A percentile compares a stretch with the other conserved stretches of the same genome.
Evolutionary conservation across 345 rosid genomes (phyloP).

Genomic region (Arabis alpina): DNA sequence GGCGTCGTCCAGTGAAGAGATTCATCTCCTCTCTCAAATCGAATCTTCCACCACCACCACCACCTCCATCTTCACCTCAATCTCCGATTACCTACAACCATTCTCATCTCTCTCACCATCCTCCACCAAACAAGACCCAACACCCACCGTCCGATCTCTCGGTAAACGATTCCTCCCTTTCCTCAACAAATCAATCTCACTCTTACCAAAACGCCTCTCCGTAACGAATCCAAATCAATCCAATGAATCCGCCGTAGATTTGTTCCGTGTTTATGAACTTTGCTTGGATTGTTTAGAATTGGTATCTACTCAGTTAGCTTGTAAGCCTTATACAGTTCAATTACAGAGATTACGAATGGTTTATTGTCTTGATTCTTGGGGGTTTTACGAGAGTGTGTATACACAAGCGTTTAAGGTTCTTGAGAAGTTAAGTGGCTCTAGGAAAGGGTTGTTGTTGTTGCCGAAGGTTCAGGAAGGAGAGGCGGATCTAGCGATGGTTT

Average conservation of each 20-base stretch:
- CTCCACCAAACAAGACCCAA: constrained; percentile 40
- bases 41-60: constrained; percentile 48
- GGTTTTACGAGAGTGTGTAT: constrained; percentile 49
- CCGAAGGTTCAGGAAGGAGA: constrained; percentile 48
- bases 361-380: constrained; percentile 60
- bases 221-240: constrained; percentile 8
- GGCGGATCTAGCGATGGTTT: constrained; percentile 53
- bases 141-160: constrained; percentile 54
- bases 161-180: constrained; percentile 76
- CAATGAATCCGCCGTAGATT: constrained; percentile 38
- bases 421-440: constrained; percentile 51
- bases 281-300: constrained; percentile 73
- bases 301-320: constrained; percentile 66
- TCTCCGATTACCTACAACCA: constrained; percentile 65
- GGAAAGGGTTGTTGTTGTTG: constrained; percentile 43
- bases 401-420: constrained; percentile 57
- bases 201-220: constrained; percentile 79
- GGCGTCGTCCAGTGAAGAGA: constrained; percentile 57
- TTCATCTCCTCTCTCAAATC: constrained; percentile 52
- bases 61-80: constrained; percentile 45
- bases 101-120: constrained; percentile 44
- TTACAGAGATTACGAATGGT: constrained; percentile 59
- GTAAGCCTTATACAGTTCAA: constrained; percentile 63
- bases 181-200: constrained; percentile 67
- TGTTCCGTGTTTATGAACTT: constrained; percentile 57